Evolutionary conservation across 2,329 filamentous ascomycete species (phyloP), one percentile per base, ranked within the genome.

Genomic region (Nothophoma quercina): DNA sequence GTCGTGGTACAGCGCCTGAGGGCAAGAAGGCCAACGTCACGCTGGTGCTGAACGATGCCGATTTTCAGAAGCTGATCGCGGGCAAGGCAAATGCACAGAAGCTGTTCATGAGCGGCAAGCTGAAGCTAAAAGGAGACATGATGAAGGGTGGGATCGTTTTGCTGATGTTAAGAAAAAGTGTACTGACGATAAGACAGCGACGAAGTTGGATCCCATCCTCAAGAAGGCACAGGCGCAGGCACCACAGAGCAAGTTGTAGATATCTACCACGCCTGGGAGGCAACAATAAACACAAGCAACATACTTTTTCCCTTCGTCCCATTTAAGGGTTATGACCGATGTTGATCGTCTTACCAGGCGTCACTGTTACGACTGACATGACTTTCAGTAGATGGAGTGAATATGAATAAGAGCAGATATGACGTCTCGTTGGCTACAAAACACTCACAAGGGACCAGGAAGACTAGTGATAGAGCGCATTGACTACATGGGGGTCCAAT

Each of bases 91-190:
- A 97, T 73, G 92, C 95, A 51, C 95, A 99, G 83, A 87, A 88
- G 66, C 81, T 99, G 60, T 97, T 98, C 80, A 98, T 99, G 93
- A 85, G 85, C n/a, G 95, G 95, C 69, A 97, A 96, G 84, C 83
- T 99, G 72, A 99, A 98, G 89, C 86, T 98, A 74, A 96, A 92
- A 86, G 95, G 95, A 59, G 92, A 98, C 75, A 87, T 98, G 56
- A 98, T 98, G 93, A 97, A 97, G 35, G 29, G 21, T 7, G 38
- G 7, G 9, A 13, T 5, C 2, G 15, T 3, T 18, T 7, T 25
- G 15, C 16, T 13, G 5, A n/a, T 30, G 5, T 5, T 30, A 4
- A 19, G n/a, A n/a, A n/a, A 6, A 8, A 7, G 3, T 13, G 4
- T 3, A 12, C 21, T 25, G n/a, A 36, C 9, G 2, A 2, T n/a